Evolutionary conservation across 805 yeast genomes (phyloP), one percentile per base, ranked within the genome.

Genomic region (Hanseniaspora taiwanica): DNA sequence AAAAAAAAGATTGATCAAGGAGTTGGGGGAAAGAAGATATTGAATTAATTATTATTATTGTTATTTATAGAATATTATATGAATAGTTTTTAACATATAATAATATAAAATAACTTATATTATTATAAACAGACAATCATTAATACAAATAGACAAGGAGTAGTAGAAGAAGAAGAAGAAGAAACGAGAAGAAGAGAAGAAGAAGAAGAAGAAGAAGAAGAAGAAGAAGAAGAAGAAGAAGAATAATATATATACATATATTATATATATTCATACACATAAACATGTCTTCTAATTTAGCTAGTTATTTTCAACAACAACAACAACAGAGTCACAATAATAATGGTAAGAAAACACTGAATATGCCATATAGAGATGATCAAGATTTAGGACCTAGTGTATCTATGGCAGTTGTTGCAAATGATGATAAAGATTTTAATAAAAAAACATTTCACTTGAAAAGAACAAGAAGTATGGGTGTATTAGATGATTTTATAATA

Each of bases 391-490:
- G 64, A 9, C 63, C 63, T 3, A 52, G 62, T 8, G 52, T 67
- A 12, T 68, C 73, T 37, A 63, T 62, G 59, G 75, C 75, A 42
- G 73, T 81, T 17, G 81, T 78, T 45, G 86, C 89, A 4, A 66
- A 71, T 36, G 77, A 76, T 55, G 83, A 77, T 44, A 75, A 71
- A 38, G 81, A 80, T 50, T 83, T 84, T 52, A 68, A 74, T 40
- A 72, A 69, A 42, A 71, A 83, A 5, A 71, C 89, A 3, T 84
- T 80, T 56, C 76, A 76, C 50, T 63, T 84, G 51, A 84, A 83
- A 51, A 64, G 94, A 54, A 84, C 94, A 25, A 69, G 91, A 51
- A 80, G 91, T 6, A 65, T 84, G 68, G 94, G 95, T 1, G 58
- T 82, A 12, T 63, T 84, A 48, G 93, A 81, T 52, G 83, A 78